phyloP scores from a whole-genome alignment of 176 grass and related monocot species.

The Carex pumila region DNA sequence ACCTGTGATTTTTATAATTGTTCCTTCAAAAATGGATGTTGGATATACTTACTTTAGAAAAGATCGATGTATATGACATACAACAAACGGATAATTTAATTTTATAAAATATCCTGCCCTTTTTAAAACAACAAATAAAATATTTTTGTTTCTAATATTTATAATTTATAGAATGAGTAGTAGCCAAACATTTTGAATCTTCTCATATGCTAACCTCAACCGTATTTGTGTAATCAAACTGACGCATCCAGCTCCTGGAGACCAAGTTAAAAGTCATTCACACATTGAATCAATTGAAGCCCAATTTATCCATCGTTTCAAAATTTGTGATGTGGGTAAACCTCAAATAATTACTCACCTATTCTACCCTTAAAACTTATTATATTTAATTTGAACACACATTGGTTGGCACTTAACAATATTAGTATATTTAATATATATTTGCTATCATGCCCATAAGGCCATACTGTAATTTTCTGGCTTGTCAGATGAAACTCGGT shows the following conservation, averaged over 20 bases:
- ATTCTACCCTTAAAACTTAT: not conserved
- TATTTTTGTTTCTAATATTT: too few species aligned
- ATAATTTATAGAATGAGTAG: too few species aligned
- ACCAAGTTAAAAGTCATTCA: too few species aligned
- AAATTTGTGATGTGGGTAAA: too few species aligned
- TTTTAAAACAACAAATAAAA: too few species aligned
- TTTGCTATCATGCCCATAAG: not conserved
- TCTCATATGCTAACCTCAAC: too few species aligned
- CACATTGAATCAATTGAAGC: too few species aligned
- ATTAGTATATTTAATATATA: not conserved
- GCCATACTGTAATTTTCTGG: not conserved
- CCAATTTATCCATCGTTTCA: too few species aligned
- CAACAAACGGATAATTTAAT: not conserved
- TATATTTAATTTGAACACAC: not conserved
- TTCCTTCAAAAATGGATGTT: not conserved
- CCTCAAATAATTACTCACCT: not conserved
- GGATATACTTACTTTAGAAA: not conserved
- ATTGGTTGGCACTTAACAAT: not conserved
- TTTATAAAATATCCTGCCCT: too few species aligned
- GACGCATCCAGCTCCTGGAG: too few species aligned
- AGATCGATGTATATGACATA: not conserved
- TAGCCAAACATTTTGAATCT: too few species aligned
- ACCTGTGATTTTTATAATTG: not conserved
- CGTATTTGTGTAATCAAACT: too few species aligned
- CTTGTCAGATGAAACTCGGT: not conserved